These are phyloP conservation scores for Neurospora terricola DNA, from an alignment of 495 filamentous ascomycete species.

Conservation along the genomic window DNA sequence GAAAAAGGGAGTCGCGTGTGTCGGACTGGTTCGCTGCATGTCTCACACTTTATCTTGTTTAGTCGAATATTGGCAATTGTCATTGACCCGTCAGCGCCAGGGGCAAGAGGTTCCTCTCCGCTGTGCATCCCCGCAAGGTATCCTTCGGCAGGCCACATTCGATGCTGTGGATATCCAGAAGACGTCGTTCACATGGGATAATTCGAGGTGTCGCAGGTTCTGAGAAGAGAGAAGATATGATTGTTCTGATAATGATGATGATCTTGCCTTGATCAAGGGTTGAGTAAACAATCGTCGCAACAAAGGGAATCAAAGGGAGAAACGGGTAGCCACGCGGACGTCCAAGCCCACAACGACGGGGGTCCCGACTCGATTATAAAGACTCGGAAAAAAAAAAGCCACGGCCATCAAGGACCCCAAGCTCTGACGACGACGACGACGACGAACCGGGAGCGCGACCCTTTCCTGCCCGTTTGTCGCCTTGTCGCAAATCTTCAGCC, in stretches of 20 bases:
- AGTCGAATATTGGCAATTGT: neutral
- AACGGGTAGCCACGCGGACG: neutral
- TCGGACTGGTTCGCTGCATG: slow-evolving; percentile 35
- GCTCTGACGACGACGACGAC: neutral
- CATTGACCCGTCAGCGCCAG: neutral
- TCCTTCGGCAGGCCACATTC: neutral
- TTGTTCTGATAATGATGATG: neutral
- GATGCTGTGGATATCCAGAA: neutral
- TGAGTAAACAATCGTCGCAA: neutral
- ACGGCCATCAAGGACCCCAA: neutral
- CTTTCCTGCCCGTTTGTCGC: neutral
- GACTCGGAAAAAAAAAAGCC: neutral
- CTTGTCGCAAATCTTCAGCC: neutral
- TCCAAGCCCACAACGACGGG: neutral
- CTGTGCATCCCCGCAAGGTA: neutral
- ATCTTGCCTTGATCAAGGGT: neutral
- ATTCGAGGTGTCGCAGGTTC: neutral
- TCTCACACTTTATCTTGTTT: slow-evolving; percentile 6
- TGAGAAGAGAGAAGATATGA: neutral
- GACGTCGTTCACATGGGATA: neutral
- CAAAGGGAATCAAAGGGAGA: neutral
- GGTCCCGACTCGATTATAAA: neutral
- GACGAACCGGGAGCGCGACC: neutral
- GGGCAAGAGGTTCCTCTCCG: neutral
- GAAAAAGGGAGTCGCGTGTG: slow-evolving; percentile 34